These are phyloP conservation scores for Nigrograna mackinnonii DNA, from an alignment of 2,329 filamentous ascomycete species.

Conservation along the genomic window DNA sequence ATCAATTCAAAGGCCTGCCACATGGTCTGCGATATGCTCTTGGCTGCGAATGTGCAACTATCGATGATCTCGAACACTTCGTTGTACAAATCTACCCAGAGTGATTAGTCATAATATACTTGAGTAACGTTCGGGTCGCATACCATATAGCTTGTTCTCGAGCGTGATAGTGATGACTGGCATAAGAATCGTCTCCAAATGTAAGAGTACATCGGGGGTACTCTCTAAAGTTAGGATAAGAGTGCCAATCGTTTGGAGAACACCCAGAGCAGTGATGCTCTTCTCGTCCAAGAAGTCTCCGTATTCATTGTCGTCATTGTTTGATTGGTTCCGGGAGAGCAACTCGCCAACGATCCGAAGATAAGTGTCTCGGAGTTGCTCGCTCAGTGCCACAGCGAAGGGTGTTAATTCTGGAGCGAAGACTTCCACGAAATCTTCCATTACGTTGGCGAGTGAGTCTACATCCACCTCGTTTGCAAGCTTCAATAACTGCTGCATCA, in stretches of 20 bases:
- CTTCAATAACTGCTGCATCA: conserved; percentile 98
- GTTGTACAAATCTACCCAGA: conserved; percentile 78
- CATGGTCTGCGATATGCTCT: conserved; percentile 94
- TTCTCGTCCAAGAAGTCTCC: conserved; percentile 97
- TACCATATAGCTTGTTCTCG: conserved; percentile 95
- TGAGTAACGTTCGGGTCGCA: conserved; percentile 17
- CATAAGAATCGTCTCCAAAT: conserved; percentile 95
- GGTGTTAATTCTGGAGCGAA: conserved; percentile 97
- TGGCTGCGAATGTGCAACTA: conserved; percentile 97
- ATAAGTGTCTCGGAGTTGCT: conserved; percentile 95
- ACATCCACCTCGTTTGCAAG: conserved; percentile 97
- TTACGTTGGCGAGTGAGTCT: conserved; percentile 94
- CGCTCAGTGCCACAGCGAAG: conserved; percentile 93
- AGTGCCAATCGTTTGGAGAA: conserved; percentile 96
- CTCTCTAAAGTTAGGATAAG: conserved; percentile 96
- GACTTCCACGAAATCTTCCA: conserved; percentile 99
- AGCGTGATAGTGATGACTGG: conserved; percentile 94
- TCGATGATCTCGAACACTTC: conserved; percentile 99
- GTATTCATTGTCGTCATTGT: conserved; percentile 75
- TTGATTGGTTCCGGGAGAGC: conserved; percentile 79
- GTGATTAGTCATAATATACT: not conserved
- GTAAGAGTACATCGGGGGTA: conserved; percentile 90
- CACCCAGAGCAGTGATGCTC: conserved; percentile 94
- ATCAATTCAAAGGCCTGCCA: conserved; percentile 98
- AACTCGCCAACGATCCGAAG: conserved; percentile 90